phyloP scores from a whole-genome alignment of 495 filamentous ascomycete species.

The Talaromyces liani region DNA sequence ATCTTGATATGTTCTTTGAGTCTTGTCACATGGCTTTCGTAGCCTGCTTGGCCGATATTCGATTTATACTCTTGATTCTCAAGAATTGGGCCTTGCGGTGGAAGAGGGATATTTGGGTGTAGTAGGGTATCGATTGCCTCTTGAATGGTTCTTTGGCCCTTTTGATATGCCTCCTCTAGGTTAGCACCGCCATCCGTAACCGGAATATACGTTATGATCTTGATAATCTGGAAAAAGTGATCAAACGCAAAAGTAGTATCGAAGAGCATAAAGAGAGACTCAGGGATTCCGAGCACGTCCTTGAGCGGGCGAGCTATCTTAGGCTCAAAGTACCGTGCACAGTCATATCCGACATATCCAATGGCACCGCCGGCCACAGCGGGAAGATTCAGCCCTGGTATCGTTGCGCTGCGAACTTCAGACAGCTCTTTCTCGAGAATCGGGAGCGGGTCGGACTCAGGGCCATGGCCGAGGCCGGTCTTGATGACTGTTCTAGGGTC shows the following conservation, averaged over 20 bases:
- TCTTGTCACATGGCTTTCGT: slow-evolving; percentile 72
- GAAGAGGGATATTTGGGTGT: slow-evolving; percentile 66
- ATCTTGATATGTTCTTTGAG: slow-evolving; percentile 82
- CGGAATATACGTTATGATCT: slow-evolving; percentile 81
- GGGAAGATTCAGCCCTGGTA: slow-evolving; percentile 75
- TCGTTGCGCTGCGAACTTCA: slow-evolving; percentile 64
- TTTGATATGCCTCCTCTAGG: slow-evolving; percentile 54
- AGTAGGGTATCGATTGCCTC: slow-evolving; percentile 61
- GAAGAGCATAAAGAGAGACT: slow-evolving; percentile 96
- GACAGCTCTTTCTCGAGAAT: slow-evolving; percentile 71
- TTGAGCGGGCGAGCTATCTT: slow-evolving; percentile 79
- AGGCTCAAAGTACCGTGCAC: slow-evolving; percentile 94
- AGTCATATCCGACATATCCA: slow-evolving; percentile 96
- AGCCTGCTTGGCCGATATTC: slow-evolving; percentile 83
- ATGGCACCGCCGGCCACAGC: slow-evolving; percentile 85
- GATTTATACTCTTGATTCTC: slow-evolving; percentile 72
- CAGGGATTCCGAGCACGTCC: slow-evolving; percentile 80
- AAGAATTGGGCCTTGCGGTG: slow-evolving; percentile 63
- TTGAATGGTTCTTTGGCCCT: slow-evolving; percentile 55
- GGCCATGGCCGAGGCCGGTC: slow-evolving; percentile 81
- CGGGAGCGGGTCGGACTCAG: slow-evolving; percentile 73
- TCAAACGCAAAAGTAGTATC: slow-evolving; percentile 94
- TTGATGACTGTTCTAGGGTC: slow-evolving; percentile 79
- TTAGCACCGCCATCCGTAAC: slow-evolving; percentile 41
- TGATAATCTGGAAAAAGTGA: slow-evolving; percentile 85